phyloP scores from a whole-genome alignment of 495 filamentous ascomycete genomes.

The Aspergillus hancockii region DNA sequence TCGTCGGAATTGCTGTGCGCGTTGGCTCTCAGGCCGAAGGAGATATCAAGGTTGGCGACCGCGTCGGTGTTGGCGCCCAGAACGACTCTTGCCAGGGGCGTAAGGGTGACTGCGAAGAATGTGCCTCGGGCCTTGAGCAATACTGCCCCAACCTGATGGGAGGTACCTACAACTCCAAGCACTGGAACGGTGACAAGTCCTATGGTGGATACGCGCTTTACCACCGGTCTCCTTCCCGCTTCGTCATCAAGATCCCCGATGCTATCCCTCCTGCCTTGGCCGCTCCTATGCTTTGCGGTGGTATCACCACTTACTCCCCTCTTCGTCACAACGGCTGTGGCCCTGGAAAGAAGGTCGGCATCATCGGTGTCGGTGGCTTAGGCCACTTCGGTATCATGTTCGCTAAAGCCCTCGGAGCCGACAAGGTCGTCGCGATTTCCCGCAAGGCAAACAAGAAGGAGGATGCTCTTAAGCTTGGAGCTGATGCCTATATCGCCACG shows the following conservation, averaged over 20 bases:
- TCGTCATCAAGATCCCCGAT: conserved; percentile 72
- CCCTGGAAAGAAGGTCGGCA: conserved; percentile 72
- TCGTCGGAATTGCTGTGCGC: conserved; percentile 68
- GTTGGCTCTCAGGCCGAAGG: conserved; percentile 60
- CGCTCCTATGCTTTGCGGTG: conserved; percentile 77
- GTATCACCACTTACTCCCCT: conserved; percentile 69
- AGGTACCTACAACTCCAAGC: conserved; percentile 21
- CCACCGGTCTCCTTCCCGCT: conserved; percentile 63
- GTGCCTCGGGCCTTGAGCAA: conserved; percentile 53
- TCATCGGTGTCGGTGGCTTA: conserved; percentile 74
- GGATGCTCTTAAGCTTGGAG: conserved; percentile 57
- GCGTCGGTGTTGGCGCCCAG: conserved; percentile 79
- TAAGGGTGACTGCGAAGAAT: conserved; percentile 59
- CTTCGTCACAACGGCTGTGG: conserved; percentile 66
- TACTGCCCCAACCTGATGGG: conserved; percentile 59
- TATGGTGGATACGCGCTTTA: conserved; percentile 67
- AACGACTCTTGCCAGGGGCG: conserved; percentile 56
- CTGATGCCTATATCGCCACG: conserved; percentile 70
- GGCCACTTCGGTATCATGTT: conserved; percentile 61
- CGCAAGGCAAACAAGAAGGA: conserved; percentile 60
- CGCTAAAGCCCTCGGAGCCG: conserved; percentile 61
- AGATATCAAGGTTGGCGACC: conserved; percentile 69
- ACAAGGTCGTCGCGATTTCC: conserved; percentile 72
- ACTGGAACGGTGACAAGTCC: conserved; percentile 50
- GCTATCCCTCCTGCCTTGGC: conserved; percentile 47